Evolutionary conservation across 495 filamentous ascomycete species (phyloP).

Genomic region (Paragyromitra xinjiangensis): DNA sequence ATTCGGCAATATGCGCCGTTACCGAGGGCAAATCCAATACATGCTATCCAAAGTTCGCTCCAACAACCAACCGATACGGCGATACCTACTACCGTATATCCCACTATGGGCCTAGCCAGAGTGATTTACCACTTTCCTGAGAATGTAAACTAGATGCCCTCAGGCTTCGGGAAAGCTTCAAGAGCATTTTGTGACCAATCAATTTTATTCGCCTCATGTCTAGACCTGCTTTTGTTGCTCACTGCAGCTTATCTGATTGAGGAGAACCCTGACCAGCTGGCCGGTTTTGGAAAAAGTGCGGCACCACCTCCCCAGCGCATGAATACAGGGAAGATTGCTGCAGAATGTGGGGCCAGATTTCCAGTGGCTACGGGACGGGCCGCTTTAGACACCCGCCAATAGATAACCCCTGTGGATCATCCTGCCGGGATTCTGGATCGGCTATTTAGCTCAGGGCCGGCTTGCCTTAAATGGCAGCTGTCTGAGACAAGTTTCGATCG

Average conservation of each 20-base stretch:
- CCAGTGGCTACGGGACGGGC: conserved; percentile 48
- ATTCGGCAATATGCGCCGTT: background rate
- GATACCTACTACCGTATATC: background rate
- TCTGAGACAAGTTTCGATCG: background rate
- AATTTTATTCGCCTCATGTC: conserved; percentile 26
- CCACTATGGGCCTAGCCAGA: background rate
- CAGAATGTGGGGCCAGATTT: conserved; percentile 36
- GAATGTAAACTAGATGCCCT: conserved; percentile 11
- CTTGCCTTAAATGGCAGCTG: conserved; percentile 26
- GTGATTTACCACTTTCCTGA: background rate
- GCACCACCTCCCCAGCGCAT: conserved; percentile 18
- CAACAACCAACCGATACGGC: background rate
- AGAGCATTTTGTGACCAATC: conserved; percentile 18
- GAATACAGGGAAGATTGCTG: conserved; percentile 13
- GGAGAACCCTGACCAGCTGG: conserved; percentile 8
- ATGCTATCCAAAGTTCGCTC: background rate
- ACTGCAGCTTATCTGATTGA: conserved; percentile 33
- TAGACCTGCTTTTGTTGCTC: conserved; percentile 14
- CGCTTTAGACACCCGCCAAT: conserved; percentile 32
- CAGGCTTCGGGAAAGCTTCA: conserved; percentile 6
- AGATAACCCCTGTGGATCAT: conserved; percentile 42
- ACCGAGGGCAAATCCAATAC: background rate
- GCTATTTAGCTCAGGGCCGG: conserved; percentile 29
- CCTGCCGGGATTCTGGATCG: conserved; percentile 37
- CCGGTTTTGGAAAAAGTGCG: conserved; percentile 4